Percentiles rank a stretch among this genome's conserved stretches.
These are phyloP conservation scores for Musa itinerans DNA, from an alignment of 176 grass and related monocot genomes.

Conservation along the genomic window DNA sequence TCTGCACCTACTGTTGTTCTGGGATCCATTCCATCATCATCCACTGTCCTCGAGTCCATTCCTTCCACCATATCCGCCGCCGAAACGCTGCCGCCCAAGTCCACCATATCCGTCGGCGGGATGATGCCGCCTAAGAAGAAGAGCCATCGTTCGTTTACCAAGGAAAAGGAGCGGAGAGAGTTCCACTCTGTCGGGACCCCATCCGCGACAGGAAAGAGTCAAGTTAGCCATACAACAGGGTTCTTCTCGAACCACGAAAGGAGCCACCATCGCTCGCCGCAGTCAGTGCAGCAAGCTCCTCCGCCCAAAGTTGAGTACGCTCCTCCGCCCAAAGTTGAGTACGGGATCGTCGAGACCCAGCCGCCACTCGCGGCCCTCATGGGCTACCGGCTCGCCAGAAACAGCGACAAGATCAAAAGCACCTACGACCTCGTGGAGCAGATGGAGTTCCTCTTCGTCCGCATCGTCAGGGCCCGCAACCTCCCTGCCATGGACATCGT, in stretches of 20 bases:
- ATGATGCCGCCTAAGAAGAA: neutral
- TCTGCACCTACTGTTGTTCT: neutral
- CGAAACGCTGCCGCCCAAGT: neutral
- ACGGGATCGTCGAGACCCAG: conserved; percentile 3
- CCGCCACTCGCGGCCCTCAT: conserved; percentile 6
- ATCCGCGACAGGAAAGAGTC: neutral
- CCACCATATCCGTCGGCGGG: too few species aligned
- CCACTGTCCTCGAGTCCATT: neutral
- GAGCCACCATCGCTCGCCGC: neutral
- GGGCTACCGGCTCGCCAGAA: neutral
- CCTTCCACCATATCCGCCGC: neutral
- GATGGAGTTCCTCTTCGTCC: conserved; percentile 24
- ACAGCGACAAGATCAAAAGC: conserved; percentile 6
- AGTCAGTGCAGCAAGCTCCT: neutral
- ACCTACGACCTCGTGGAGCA: conserved; percentile 29
- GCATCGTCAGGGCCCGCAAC: conserved; percentile 11
- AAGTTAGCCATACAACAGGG: neutral
- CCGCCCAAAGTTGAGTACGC: neutral
- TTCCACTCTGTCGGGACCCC: neutral
- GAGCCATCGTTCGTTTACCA: neutral
- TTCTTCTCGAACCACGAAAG: neutral
- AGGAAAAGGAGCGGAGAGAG: neutral
- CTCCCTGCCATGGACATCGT: conserved; percentile 9
- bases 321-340: neutral
- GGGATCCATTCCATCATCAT: neutral